Evolutionary conservation across 306 rosid genomes (phyloP).

Genomic region (Cucumis hystrix): DNA sequence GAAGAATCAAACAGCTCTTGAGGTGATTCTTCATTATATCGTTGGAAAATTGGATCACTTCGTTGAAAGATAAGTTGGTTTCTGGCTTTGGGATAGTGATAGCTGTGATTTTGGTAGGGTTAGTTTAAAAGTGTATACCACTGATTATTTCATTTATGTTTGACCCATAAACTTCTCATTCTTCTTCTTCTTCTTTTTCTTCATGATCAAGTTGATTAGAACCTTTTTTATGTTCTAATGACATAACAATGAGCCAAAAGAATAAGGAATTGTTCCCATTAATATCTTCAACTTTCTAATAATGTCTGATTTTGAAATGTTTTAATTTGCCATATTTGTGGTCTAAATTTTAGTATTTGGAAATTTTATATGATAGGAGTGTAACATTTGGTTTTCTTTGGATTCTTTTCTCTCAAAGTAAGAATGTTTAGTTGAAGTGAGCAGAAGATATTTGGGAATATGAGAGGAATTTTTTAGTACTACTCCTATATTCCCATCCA

Average conservation of each 20-base stretch:
- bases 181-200: not conserved
- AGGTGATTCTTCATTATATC: conserved; percentile 8
- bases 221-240: conserved; percentile 2
- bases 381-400: not conserved
- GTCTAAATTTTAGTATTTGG: not conserved
- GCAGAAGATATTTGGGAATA: not conserved
- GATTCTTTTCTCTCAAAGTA: not conserved
- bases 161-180: not conserved
- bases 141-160: conserved; percentile 17
- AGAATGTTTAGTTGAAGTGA: not conserved
- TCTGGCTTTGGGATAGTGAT: conserved; percentile 18
- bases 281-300: not conserved
- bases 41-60: conserved; percentile 38
- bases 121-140: conserved; percentile 46
- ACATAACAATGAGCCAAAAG: not conserved
- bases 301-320: not conserved
- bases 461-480: too few species aligned
- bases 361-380: not conserved
- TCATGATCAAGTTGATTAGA: not conserved
- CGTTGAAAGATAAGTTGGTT: conserved; percentile 13
- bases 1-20: not conserved
- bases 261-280: not conserved
- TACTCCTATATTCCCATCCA: too few species aligned
- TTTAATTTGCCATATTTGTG: not conserved
- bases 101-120: conserved; percentile 33